Evolutionary conservation across 2,329 filamentous ascomycete genomes (phyloP), one percentile per base, ranked within the genome.

Genomic region (Didymella segeticola): DNA sequence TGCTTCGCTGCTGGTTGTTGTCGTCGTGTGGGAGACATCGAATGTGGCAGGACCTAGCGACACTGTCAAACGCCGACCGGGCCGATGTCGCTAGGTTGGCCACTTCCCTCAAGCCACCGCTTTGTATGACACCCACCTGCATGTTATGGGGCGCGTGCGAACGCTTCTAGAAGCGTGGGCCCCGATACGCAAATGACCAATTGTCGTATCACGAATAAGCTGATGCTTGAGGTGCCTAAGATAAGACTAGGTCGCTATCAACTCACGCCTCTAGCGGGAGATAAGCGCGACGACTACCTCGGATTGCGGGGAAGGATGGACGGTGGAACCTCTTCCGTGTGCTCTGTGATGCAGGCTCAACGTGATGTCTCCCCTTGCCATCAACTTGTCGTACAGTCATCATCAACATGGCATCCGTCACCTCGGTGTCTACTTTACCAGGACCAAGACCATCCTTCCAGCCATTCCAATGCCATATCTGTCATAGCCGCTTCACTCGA

Each of bases 401-500:
- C 11, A 25, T 26, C 22, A 23, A 33, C 9, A 52, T 46, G 48
- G 19, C 48, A 12, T 52, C 48, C 12, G 42, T 46, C 36, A 45
- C 33, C 15, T 29, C 29, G 27, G 27, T 42, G 27, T 34, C 48
- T 27, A 33, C 20, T 5, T 22, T 41, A 12, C 42, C 48, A 12
- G 43, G 34, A 43, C 38, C 17, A 47, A 29, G 41, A 38, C 33
- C 54, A 17, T 29, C 61, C 11, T 60, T 57, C 23, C 62, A 65
- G 25, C 61, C 62, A 4, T 65, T 60, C 27, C 55, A 63, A 30
- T 65, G 60, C 23, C 27, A 55, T 4, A 37, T 61, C 17, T 63
- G 61, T 25, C 61, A 63, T 20, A 60, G 60, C 30, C 60, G 62
- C 43, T 65, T 65, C 34, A 65, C 60, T 11, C 58, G 61, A 26